Conservation (phyloP, 1,284 basidiomycete species). For the Ustilago bromivora region DNA sequence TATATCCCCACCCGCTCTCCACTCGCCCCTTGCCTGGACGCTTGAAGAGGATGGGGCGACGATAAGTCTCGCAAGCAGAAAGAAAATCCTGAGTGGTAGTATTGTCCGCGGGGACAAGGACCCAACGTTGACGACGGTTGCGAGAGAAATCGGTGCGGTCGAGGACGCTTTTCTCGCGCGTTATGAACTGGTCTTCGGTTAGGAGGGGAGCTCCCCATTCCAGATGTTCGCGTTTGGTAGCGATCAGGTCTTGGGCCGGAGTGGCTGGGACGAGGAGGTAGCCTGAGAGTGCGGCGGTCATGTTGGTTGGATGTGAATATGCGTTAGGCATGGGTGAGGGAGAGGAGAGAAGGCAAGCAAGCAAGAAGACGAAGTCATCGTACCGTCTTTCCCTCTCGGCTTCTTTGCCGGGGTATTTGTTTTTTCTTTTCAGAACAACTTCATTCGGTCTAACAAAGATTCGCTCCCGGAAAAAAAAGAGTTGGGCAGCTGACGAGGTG, state of each 20-base stretch:
- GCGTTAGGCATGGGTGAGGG: background rate
- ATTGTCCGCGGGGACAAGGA: conserved; percentile 34
- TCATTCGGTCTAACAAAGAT: too few relatives aligned
- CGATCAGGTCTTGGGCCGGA: conserved; percentile 32
- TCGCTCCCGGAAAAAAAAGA: too few relatives aligned
- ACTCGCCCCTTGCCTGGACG: conserved; percentile 18
- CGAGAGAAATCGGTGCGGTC: conserved; percentile 26
- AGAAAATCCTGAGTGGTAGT: conserved; percentile 33
- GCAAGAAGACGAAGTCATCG: too few relatives aligned
- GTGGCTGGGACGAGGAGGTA: conserved; percentile 33
- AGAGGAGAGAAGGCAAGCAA: background rate
- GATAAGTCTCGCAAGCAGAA: conserved; percentile 42
- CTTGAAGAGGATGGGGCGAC: conserved; percentile 31
- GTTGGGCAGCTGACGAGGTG: too few relatives aligned
- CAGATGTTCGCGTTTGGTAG: conserved; percentile 36
- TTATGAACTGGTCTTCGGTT: conserved; percentile 33
- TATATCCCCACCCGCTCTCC: conserved; percentile 28
- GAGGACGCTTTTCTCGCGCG: conserved; percentile 25
- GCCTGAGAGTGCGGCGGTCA: conserved; percentile 7
- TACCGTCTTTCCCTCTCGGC: too few relatives aligned
- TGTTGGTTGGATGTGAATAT: background rate
- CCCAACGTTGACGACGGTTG: conserved; percentile 33
- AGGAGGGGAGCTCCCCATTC: conserved; percentile 45
- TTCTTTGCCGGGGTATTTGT: too few relatives aligned
- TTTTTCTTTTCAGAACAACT: too few relatives aligned